Evolutionary conservation across 352 stramenopile species (phyloP), one percentile per base, ranked within the genome.

Genomic region (Pythium chondricola): DNA sequence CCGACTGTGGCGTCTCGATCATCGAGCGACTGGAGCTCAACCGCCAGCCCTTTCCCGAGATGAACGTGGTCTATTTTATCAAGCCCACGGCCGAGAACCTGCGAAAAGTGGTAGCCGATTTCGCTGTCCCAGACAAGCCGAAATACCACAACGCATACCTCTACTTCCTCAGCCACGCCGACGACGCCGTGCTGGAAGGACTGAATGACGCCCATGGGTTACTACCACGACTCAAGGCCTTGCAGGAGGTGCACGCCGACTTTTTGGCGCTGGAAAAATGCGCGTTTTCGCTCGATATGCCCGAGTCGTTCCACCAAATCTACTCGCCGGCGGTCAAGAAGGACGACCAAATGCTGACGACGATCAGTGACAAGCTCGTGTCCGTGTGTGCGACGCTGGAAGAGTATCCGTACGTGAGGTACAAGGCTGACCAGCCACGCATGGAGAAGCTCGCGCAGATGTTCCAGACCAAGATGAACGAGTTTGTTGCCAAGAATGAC

Each of bases 371-470:
- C 11, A 94, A 97, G 47, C 74, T 99, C 7, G 95, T 98, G 0
- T 98, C 93, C 0, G 74, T 98, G 4, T 99, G 96, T 69, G 94
- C 89, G 9, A 98, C 96, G 13, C 58, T 99, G 29, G 96, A 98
- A 51, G 96, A 98, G 68, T 98, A 98, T 57, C 95, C 96, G 11
- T 97, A 98, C 65, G 89, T 98, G 35, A 77, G 95, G 7, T 98
- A 93, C 74, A 81, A 83, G 59, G 76, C 61, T 27, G 83, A 81
- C 29, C 83, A 88, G 68, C 63, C 52, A 35, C 65, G 83, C n/a
- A 96, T 83, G 79, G 78, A 82, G 75, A 67, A 68, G 51, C 67
- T 98, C n/a, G 88, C 93, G 14, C 83, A 86, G 22, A 67, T 88
- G 32, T 98, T 98, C 57, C 88, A 98, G 63, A 63, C 72, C 54